A percentile compares a stretch with the other conserved stretches of the same genome.
These are phyloP conservation scores for Diaporthe caulivora DNA, from an alignment of 2,329 filamentous ascomycete genomes.

Conservation along the genomic window DNA sequence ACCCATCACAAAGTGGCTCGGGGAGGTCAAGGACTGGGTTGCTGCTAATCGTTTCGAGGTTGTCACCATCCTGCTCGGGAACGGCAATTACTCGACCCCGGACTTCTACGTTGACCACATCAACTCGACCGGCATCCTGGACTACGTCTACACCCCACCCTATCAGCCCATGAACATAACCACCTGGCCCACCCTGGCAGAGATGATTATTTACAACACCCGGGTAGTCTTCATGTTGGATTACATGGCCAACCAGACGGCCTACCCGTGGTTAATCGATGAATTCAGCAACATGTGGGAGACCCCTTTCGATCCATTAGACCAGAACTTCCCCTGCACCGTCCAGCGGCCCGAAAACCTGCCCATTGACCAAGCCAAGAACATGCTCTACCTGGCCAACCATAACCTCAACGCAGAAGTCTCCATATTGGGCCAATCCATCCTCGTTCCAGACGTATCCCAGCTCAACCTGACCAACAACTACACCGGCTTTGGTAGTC, in stretches of 20 bases:
- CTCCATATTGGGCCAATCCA: slow-evolving; percentile 69
- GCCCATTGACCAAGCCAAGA: slow-evolving; percentile 61
- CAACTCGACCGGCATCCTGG: slow-evolving; percentile 76
- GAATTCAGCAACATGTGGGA: slow-evolving; percentile 93
- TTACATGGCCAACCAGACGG: slow-evolving; percentile 83
- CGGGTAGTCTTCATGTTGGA: slow-evolving; percentile 86
- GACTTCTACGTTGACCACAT: slow-evolving; percentile 77
- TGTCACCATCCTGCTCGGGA: slow-evolving; percentile 87
- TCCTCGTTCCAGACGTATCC: slow-evolving; percentile 80
- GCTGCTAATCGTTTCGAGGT: slow-evolving; percentile 85
- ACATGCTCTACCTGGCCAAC: slow-evolving; percentile 85
- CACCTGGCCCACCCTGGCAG: slow-evolving; percentile 86
- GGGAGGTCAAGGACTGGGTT: slow-evolving; percentile 79
- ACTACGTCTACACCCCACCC: slow-evolving; percentile 80
- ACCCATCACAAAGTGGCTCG: slow-evolving; percentile 80
- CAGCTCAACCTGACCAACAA: slow-evolving; percentile 80
- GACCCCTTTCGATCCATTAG: slow-evolving; percentile 82
- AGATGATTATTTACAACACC: slow-evolving; percentile 79
- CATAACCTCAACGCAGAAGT: slow-evolving; percentile 91
- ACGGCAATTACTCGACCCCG: slow-evolving; percentile 78
- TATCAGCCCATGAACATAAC: slow-evolving; percentile 74
- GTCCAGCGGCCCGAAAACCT: slow-evolving; percentile 77
- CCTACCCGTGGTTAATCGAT: slow-evolving; percentile 86
- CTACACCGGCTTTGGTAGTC: slow-evolving; percentile 71
- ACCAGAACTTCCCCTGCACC: slow-evolving; percentile 79